These are phyloP conservation scores for Plasmodium vivax DNA, from an alignment of 169 alveolate species.

Conservation along the genomic window DNA sequence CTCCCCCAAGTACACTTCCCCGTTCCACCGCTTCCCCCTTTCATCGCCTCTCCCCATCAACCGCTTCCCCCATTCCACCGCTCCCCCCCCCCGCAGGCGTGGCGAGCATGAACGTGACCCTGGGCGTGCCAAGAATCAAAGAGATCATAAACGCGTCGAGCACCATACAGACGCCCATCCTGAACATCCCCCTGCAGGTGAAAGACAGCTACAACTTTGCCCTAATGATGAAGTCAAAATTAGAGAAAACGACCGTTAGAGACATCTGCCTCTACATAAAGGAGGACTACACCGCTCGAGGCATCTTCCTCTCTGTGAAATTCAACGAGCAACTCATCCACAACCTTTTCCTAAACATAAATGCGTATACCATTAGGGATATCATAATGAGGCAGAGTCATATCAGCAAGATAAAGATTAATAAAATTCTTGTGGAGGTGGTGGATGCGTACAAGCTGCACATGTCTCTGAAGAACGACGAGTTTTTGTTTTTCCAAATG, in stretches of 20 bases:
- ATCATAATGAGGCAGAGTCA: constrained; percentile 87
- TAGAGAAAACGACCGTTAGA: constrained; percentile 91
- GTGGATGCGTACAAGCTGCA: constrained; percentile 81
- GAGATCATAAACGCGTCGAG: constrained; percentile 98
- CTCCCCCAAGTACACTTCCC: not conserved
- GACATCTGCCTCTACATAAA: constrained; percentile 89
- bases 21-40: not conserved
- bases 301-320: constrained; percentile 91
- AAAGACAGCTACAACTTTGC: constrained; percentile 85
- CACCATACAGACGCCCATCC: constrained; percentile 96
- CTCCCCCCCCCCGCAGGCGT: constrained; percentile 85
- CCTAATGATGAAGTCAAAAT: constrained; percentile 90
- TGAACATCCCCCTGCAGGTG: constrained; percentile 89
- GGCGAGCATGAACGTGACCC: constrained; percentile 98
- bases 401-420: constrained; percentile 89
- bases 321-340: constrained; percentile 89
- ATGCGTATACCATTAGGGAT: constrained; percentile 88
- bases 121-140: constrained; percentile 99
- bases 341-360: constrained; percentile 88
- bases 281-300: constrained; percentile 93
- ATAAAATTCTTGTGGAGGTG: constrained; percentile 79
- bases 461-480: constrained; percentile 77
- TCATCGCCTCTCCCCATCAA: too few species aligned
- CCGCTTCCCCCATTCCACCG: not conserved
- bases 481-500: constrained; percentile 83